Percentiles rank a stretch among this genome's conserved stretches.
These are phyloP conservation scores for Alternaria brassicae DNA, from an alignment of 2,329 filamentous ascomycete genomes.

Conservation along the genomic window DNA sequence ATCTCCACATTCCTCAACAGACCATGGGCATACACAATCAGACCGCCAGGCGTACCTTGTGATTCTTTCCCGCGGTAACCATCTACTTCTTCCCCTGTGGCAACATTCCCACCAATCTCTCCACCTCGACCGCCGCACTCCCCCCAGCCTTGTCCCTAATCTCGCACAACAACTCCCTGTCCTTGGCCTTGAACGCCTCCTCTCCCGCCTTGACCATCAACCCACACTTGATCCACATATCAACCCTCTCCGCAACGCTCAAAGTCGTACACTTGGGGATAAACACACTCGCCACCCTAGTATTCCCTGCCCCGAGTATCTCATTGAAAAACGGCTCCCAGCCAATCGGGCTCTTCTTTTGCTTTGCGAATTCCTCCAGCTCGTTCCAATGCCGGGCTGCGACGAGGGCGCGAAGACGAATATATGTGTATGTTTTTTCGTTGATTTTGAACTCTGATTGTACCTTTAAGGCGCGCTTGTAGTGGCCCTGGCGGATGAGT, in stretches of 20 bases:
- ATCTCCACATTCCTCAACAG: background rate
- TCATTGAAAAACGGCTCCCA: slow-evolving; percentile 99
- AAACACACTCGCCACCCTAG: slow-evolving; percentile 81
- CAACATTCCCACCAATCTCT: slow-evolving; percentile 71
- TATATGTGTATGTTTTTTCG: slow-evolving; percentile 90
- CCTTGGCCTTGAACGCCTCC: slow-evolving; percentile 84
- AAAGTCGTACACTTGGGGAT: slow-evolving; percentile 84
- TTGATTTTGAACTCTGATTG: slow-evolving; percentile 91
- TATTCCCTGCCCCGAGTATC: slow-evolving; percentile 85
- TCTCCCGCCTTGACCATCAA: slow-evolving; percentile 88
- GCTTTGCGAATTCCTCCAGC: slow-evolving; percentile 82
- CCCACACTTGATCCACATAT: slow-evolving; percentile 97
- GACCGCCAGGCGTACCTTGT: no score
- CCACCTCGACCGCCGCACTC: slow-evolving; percentile 77
- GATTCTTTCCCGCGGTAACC: background rate
- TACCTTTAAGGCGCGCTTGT: slow-evolving; percentile 84
- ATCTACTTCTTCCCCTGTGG: slow-evolving; percentile 17
- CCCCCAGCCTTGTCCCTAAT: slow-evolving; percentile 77
- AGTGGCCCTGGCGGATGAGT: slow-evolving; percentile 80
- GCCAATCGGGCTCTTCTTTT: slow-evolving; percentile 86
- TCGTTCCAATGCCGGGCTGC: slow-evolving; percentile 91
- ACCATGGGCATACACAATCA: background rate
- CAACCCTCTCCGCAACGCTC: slow-evolving; percentile 72
- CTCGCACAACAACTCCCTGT: slow-evolving; percentile 75
- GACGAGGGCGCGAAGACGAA: slow-evolving; percentile 83